Percentiles rank a stretch among this genome's conserved stretches.
These are phyloP conservation scores for Verticillium zaregamsianum DNA, from an alignment of 2,329 filamentous ascomycete genomes.

Conservation along the genomic window DNA sequence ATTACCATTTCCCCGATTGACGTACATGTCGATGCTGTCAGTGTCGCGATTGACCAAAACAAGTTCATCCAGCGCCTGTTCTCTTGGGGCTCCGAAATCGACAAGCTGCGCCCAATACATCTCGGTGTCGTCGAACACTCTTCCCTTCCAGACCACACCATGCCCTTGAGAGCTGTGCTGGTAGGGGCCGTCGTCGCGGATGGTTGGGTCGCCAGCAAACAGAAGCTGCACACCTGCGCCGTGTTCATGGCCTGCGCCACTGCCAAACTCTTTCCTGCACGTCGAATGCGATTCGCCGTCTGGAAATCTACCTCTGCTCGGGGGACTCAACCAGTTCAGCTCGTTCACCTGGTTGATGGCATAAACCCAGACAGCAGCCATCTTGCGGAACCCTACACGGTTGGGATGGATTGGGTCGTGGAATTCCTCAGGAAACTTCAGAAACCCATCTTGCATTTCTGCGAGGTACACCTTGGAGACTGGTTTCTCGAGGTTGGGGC, in stretches of 20 bases:
- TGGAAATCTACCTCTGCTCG: neutral
- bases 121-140: conserved; percentile 13
- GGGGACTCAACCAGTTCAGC: neutral
- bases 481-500: neutral
- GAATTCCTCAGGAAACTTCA: neutral
- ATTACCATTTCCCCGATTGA: neutral
- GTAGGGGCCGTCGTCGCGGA: conserved; percentile 22
- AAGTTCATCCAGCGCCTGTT: conserved; percentile 13
- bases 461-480: neutral
- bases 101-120: conserved; percentile 18
- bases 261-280: neutral
- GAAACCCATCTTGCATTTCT: neutral
- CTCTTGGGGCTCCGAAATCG: conserved; percentile 11
- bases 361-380: conserved; percentile 1
- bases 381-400: neutral
- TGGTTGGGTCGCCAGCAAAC: neutral
- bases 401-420: neutral
- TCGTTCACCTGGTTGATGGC: neutral
- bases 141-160: conserved; percentile 9
- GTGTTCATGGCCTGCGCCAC: neutral
- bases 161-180: conserved; percentile 15
- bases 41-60: conserved; percentile 1
- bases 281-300: neutral
- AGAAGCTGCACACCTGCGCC: neutral
- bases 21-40: neutral